phyloP scores from a whole-genome alignment of 192 early-diverging fungal genomes.

The Podila epigama region DNA sequence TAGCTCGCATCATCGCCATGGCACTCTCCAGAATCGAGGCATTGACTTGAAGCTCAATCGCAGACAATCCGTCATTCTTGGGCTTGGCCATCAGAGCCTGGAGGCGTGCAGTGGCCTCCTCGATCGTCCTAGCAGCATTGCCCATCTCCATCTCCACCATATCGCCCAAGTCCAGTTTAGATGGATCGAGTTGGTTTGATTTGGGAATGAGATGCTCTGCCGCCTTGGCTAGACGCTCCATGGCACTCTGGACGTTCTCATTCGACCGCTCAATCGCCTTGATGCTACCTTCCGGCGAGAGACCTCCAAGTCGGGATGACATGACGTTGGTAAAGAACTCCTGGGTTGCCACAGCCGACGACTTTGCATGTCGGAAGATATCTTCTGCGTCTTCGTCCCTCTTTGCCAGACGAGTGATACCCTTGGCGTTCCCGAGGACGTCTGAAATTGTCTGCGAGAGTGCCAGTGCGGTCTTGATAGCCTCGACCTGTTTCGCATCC shows the following conservation, averaged over 20 bases:
- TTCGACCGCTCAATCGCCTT: slow-evolving; percentile 78
- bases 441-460: slow-evolving; percentile 86
- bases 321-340: slow-evolving; percentile 87
- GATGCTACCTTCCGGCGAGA: slow-evolving; percentile 67
- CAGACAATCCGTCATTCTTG: slow-evolving; percentile 66
- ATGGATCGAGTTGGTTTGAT: slow-evolving; percentile 57
- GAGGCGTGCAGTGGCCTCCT: slow-evolving; percentile 83
- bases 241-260: slow-evolving; percentile 75
- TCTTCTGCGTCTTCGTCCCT: slow-evolving; percentile 81
- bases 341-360: slow-evolving; percentile 69
- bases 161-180: slow-evolving; percentile 77
- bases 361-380: slow-evolving; percentile 70
- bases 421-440: slow-evolving; percentile 89
- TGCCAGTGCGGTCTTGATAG: slow-evolving; percentile 78
- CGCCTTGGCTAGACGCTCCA: slow-evolving; percentile 73
- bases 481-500: slow-evolving; percentile 70
- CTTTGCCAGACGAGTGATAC: slow-evolving; percentile 79
- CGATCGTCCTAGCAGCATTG: slow-evolving; percentile 88
- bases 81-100: slow-evolving; percentile 80
- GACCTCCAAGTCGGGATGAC: slow-evolving; percentile 68
- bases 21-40: slow-evolving; percentile 87
- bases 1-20: slow-evolving; percentile 92
- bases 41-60: slow-evolving; percentile 87
- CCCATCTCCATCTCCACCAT: slow-evolving; percentile 93
- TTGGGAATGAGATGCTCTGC: slow-evolving; percentile 79